A percentile compares a stretch with the other conserved stretches of the same genome.
These are phyloP conservation scores for Cutaneotrichosporon dermatis DNA, from an alignment of 1,284 basidiomycete genomes.

Conservation along the genomic window DNA sequence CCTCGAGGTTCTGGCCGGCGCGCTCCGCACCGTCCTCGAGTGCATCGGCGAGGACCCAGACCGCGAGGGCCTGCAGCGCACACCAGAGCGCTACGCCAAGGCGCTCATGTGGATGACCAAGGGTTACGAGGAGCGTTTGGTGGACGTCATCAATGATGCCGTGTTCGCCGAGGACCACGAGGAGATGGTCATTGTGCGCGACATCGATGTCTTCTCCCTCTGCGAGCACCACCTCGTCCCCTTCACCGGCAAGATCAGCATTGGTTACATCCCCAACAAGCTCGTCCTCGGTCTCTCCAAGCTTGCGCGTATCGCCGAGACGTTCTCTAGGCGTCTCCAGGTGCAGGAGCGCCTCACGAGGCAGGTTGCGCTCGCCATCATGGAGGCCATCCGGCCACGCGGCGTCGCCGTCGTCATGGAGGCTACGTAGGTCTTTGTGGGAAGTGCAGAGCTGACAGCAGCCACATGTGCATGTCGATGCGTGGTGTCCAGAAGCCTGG, in stretches of 20 bases:
- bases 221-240: constrained; percentile 99
- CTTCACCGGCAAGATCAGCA: constrained; percentile 87
- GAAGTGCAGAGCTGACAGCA: constrained; percentile 39
- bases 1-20: constrained; percentile 71
- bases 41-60: constrained; percentile 98
- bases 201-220: constrained; percentile 94
- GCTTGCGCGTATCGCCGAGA: constrained; percentile 94
- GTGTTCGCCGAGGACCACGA: constrained; percentile 99
- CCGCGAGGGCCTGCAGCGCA: constrained; percentile 82
- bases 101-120: constrained; percentile 99
- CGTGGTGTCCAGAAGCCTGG: constrained; percentile 99
- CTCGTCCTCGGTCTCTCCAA: constrained; percentile 96
- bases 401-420: constrained; percentile 99
- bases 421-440: too few relatives aligned
- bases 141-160: constrained; percentile 97
- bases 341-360: constrained; percentile 97
- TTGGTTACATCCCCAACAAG: constrained; percentile 93
- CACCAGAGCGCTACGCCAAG: constrained; percentile 94
- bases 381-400: constrained; percentile 93
- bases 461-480: constrained; percentile 99
- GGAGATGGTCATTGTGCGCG: constrained; percentile 97
- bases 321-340: constrained; percentile 89
- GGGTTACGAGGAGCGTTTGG: constrained; percentile 90
- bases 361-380: constrained; percentile 93
- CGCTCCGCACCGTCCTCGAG: constrained; percentile 88